Evolutionary conservation across 2,329 filamentous ascomycete genomes (phyloP).

Genomic region (Colletotrichum sansevieriae): DNA sequence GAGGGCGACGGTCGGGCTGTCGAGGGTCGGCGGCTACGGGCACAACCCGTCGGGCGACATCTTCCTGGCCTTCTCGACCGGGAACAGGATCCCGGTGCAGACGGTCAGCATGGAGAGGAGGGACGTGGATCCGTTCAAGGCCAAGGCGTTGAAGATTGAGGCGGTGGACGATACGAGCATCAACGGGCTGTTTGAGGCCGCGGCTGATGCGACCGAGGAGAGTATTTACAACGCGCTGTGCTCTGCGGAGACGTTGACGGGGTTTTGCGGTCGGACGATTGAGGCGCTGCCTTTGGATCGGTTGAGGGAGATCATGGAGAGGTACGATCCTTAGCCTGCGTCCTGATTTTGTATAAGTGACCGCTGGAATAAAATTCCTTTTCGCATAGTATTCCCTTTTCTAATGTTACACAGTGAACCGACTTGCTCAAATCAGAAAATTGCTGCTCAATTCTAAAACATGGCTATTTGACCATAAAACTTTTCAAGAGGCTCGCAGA

Average conservation of each 20-base stretch:
- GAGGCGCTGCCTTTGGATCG: slow-evolving; percentile 63
- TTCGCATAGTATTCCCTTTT: no score
- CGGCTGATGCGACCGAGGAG: slow-evolving; percentile 73
- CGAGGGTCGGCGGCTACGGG: slow-evolving; percentile 71
- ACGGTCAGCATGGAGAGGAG: slow-evolving; percentile 47
- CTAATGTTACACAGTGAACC: no score
- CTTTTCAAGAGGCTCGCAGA: slow-evolving; percentile 11
- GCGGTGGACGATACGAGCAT: slow-evolving; percentile 71
- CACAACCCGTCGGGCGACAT: slow-evolving; percentile 75
- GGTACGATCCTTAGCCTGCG: slow-evolving; percentile 43
- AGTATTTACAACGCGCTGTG: slow-evolving; percentile 74
- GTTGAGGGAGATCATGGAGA: slow-evolving; percentile 61
- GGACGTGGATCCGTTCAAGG: slow-evolving; percentile 57
- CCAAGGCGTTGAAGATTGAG: slow-evolving; percentile 54
- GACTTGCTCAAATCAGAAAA: not conserved
- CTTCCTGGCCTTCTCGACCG: slow-evolving; percentile 76
- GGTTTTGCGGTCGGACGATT: slow-evolving; percentile 62
- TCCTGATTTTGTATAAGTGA: no score
- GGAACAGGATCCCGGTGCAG: slow-evolving; percentile 62
- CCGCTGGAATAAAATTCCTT: no score
- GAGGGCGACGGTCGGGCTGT: slow-evolving; percentile 71
- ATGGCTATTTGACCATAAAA: not conserved
- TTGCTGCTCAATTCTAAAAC: not conserved
- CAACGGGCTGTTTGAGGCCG: slow-evolving; percentile 72
- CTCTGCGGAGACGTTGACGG: slow-evolving; percentile 71